Base-by-base conservation (phyloP, 768 basidiomycete genomes). In the Saitozyma podzolica region DNA sequence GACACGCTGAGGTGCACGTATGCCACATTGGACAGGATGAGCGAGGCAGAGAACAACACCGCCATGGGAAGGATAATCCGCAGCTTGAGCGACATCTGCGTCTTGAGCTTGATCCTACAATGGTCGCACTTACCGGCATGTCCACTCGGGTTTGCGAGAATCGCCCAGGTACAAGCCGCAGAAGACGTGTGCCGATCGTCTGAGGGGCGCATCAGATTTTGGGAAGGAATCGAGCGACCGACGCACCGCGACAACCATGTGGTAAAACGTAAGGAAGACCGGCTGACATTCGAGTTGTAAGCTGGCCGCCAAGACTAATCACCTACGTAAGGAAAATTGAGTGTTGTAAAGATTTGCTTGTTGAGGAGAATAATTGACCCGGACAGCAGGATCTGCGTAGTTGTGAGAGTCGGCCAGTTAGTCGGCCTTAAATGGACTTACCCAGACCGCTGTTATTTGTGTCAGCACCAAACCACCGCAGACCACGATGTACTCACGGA, bases 1-100 rank as follows among this genome's bases (percentile, higher is more conserved):
- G 54, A 56, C 49, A 70, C 66, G 49, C 57, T 62, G 39, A 70
- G 66, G 41, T 67, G 50, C 17, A 70, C 69, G 42, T 70, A 70
- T 7, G 69, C 69, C 20, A 61, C 57, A 37, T 70, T 70, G 45
- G 60, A 58, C 20, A 70, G 54, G 9, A 70, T 59, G 11, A 70
- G 61, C 14, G 69, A 67, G 8, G 57, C 61, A 8, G 69, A 67
- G 63, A 67, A 70, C 40, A 70, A 52, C 19, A 67, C 43, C 11
- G 56, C 63, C 53, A 67, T 53, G 4, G 69, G 69, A 8, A 70
- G 52, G 54, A 70, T 67, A 8, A 60, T 56, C 17, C 50, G 40
- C 3, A 57, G 43, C 43, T 54, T 67, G 40, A 56, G 20, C 14
- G 53, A 19, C 45, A 50, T 45, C 65, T 70, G 41, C 16, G 45